These are phyloP conservation scores for Candida hispaniensis DNA, from an alignment of 805 yeast genomes.

Conservation along the genomic window DNA sequence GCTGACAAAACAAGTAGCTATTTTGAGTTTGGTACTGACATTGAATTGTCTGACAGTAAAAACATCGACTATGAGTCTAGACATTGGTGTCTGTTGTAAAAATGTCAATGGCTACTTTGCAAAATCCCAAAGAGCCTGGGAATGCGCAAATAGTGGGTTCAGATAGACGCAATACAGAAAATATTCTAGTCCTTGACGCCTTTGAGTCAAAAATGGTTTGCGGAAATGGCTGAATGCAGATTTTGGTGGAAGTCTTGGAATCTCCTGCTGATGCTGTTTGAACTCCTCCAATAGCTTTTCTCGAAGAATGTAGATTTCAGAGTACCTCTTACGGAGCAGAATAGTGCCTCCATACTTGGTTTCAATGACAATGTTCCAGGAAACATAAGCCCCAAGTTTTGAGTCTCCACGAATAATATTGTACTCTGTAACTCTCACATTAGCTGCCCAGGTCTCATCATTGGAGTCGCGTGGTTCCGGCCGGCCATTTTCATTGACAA, in stretches of 20 bases:
- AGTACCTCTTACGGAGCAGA: slow-evolving; percentile 47
- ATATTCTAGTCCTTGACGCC: slow-evolving; percentile 37
- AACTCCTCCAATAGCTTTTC: slow-evolving; percentile 30
- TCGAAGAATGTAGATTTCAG: slow-evolving; percentile 48
- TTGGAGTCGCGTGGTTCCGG: slow-evolving; percentile 17
- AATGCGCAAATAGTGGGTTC: slow-evolving; percentile 32
- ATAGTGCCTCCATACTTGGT: slow-evolving; percentile 32
- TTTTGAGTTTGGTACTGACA: not conserved
- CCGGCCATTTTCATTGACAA: slow-evolving; percentile 9
- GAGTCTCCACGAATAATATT: slow-evolving; percentile 32
- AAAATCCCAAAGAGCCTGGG: slow-evolving; percentile 5
- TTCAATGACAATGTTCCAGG: slow-evolving; percentile 33
- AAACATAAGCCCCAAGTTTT: slow-evolving; percentile 34
- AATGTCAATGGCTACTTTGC: slow-evolving; percentile 1
- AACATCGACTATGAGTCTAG: not conserved
- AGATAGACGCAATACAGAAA: slow-evolving; percentile 37
- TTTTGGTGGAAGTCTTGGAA: slow-evolving; percentile 41
- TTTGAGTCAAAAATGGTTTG: slow-evolving; percentile 30
- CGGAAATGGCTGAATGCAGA: slow-evolving; percentile 28
- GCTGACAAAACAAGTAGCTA: no score
- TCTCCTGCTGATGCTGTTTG: slow-evolving; percentile 30
- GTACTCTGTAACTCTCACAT: slow-evolving; percentile 33
- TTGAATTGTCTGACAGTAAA: not conserved
- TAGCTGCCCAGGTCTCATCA: slow-evolving; percentile 31
- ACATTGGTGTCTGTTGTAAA: slow-evolving; percentile 1